These are phyloP conservation scores for Neurospora tetraspora DNA, from an alignment of 495 filamentous ascomycete species.

Conservation along the genomic window DNA sequence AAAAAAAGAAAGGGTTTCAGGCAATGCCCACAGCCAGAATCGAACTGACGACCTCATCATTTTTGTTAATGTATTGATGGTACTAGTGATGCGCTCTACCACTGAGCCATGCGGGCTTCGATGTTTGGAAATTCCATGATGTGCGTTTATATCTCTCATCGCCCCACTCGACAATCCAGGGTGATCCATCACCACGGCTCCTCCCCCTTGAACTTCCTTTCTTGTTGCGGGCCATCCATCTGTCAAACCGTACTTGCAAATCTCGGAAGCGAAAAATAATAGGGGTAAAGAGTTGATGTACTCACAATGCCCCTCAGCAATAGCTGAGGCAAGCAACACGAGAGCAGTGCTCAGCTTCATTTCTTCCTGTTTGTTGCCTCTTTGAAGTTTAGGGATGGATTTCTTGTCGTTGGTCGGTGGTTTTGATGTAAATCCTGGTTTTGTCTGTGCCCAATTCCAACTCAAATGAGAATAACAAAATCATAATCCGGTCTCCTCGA, in stretches of 20 bases:
- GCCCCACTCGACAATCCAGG: neutral
- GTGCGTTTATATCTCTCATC: neutral
- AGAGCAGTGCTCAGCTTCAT: conserved; percentile 31
- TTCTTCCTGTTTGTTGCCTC: neutral
- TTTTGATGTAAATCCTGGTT: neutral
- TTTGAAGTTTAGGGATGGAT: neutral
- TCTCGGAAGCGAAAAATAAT: neutral
- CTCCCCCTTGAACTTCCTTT: neutral
- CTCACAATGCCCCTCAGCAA: conserved; percentile 35
- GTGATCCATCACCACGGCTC: neutral
- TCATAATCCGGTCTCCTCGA: neutral
- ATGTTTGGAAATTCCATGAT: rapidly evolving
- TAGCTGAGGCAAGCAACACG: conserved; percentile 21
- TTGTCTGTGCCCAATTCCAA: neutral
- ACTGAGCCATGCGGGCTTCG: neutral
- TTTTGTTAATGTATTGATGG: no score
- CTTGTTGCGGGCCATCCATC: neutral
- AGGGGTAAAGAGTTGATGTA: neutral
- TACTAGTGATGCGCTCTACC: neutral
- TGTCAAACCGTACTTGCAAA: neutral
- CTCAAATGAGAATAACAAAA: neutral
- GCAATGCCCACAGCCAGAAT: neutral
- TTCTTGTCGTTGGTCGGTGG: neutral
- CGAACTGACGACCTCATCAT: neutral
- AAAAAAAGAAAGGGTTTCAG: neutral